Evolutionary conservation across 129 eudicot species (phyloP).

Genomic region (Pulicaria dysenterica): DNA sequence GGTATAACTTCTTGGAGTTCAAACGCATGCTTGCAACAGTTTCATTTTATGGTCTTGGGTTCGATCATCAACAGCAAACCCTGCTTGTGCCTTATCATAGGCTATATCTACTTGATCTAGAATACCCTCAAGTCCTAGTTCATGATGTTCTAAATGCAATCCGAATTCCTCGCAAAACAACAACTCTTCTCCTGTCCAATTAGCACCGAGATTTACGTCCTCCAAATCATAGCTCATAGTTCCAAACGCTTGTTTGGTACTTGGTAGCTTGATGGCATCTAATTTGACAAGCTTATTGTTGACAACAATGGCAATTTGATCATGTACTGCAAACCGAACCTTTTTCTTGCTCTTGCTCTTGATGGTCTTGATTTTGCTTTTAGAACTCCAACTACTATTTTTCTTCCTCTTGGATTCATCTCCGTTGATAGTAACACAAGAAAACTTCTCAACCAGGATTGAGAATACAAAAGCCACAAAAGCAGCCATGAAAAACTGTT

Average conservation of each 20-base stretch:
- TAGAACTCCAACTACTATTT: neutral
- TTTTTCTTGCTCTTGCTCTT: conserved; percentile 25
- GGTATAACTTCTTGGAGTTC: neutral
- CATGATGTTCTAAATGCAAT: conserved; percentile 7
- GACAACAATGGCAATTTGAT: conserved; percentile 36
- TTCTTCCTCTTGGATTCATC: conserved; percentile 17
- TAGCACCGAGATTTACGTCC: conserved; percentile 32
- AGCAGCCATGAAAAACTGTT: conserved; percentile 39
- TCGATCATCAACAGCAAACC: conserved; percentile 9
- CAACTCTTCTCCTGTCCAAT: conserved; percentile 39
- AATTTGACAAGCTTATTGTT: conserved; percentile 34
- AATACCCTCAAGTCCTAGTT: conserved; percentile 14
- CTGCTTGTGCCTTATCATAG: conserved; percentile 2
- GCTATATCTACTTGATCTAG: neutral
- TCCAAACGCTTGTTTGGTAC: neutral
- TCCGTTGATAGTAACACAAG: conserved; percentile 20
- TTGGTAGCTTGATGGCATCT: conserved; percentile 24
- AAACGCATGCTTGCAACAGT: neutral
- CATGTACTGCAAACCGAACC: conserved; percentile 37
- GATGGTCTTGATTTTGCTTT: conserved; percentile 2
- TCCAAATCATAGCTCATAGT: conserved; percentile 12
- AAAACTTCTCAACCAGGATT: conserved; percentile 26
- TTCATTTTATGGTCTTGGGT: conserved; percentile 3
- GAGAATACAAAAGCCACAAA: conserved; percentile 37
- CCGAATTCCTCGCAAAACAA: conserved; percentile 33